Evolutionary conservation across 139 green algal genomes (phyloP).

Genomic region (Chlorella sp.): DNA sequence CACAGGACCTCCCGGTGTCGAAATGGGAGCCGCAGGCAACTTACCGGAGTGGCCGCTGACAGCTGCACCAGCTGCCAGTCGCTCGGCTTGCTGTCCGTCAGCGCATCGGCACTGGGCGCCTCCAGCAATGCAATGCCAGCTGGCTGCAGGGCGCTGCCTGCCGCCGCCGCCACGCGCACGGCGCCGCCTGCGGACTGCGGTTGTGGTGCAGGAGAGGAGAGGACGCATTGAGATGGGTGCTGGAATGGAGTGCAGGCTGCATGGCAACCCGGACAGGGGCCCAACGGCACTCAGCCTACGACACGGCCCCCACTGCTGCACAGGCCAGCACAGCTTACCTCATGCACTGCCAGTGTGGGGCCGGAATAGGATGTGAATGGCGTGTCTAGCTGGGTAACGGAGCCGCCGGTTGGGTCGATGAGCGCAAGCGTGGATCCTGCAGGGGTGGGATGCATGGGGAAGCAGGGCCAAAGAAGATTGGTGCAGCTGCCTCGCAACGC

Average conservation of each 20-base stretch:
- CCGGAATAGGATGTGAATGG: slow-evolving; percentile 16
- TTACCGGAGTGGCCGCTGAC: neutral
- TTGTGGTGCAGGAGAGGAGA: neutral
- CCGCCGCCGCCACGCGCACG: neutral
- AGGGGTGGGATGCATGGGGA: neutral
- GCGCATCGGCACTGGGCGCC: slow-evolving; percentile 29
- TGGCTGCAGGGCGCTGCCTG: slow-evolving; percentile 33
- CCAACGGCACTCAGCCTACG: no score
- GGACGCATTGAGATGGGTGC: neutral
- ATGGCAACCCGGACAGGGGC: no score
- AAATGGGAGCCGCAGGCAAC: neutral
- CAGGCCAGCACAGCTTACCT: neutral
- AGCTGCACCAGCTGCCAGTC: slow-evolving; percentile 35
- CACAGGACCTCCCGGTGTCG: no score
- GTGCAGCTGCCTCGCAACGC: no score
- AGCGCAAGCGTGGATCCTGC: slow-evolving; percentile 22
- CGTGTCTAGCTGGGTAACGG: neutral
- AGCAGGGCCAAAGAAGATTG: neutral
- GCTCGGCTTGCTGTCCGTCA: slow-evolving; percentile 27
- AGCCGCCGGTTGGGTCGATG: slow-evolving; percentile 4
- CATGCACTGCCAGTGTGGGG: slow-evolving; percentile 15
- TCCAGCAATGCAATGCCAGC: slow-evolving; percentile 48
- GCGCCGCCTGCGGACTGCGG: neutral
- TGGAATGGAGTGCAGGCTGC: neutral
- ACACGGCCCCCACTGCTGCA: no score